A percentile compares a stretch with the other conserved stretches of the same genome.
phyloP scores from a whole-genome alignment of 441 rosid species.

The Omphalea diandra region DNA sequence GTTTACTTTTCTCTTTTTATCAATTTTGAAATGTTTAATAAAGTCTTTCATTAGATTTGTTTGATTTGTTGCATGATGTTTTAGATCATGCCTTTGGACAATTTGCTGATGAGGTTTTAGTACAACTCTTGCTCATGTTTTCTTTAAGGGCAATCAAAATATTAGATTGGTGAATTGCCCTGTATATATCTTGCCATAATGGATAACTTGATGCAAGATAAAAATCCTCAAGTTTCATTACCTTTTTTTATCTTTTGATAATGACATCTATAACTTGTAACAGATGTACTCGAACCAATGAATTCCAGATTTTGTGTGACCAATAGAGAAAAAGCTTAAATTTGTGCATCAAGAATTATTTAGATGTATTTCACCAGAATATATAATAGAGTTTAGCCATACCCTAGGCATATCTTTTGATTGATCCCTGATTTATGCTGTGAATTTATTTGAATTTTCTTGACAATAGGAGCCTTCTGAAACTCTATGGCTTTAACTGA shows the following conservation, averaged over 20 bases:
- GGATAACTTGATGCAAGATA: background rate
- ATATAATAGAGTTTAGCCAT: background rate
- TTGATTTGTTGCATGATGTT: background rate
- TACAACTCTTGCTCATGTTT: background rate
- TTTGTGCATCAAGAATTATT: background rate
- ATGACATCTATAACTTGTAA: background rate
- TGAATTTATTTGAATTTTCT: background rate
- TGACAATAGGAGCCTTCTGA: background rate
- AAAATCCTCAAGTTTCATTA: constrained; percentile 4
- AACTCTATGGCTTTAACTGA: background rate
- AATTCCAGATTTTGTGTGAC: background rate
- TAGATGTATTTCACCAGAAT: background rate
- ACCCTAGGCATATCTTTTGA: background rate
- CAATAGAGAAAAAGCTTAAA: background rate
- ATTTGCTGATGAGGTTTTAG: background rate
- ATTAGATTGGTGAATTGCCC: background rate
- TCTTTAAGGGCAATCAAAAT: background rate
- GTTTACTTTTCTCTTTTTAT: background rate
- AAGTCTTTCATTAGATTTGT: background rate
- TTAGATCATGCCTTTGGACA: background rate
- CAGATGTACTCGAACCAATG: background rate
- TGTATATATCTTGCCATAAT: background rate
- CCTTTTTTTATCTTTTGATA: background rate
- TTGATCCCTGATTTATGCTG: background rate
- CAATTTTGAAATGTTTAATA: background rate